Conservation (phyloP, 2,329 filamentous ascomycete genomes). For the Cercospora sesami region DNA sequence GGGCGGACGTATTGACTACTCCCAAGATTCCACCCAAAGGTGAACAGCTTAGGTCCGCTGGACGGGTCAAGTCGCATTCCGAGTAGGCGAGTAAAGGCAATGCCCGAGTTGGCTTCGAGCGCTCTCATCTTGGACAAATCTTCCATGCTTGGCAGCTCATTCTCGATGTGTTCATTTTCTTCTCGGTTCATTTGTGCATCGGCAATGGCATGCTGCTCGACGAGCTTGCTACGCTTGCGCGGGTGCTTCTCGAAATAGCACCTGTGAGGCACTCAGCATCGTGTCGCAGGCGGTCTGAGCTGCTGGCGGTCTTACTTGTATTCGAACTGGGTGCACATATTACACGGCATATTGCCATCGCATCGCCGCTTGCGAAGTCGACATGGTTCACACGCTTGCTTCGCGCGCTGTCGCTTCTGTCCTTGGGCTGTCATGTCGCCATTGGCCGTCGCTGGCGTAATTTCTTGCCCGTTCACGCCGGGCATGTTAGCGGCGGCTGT, state of each 20-base stretch:
- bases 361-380: conserved; percentile 59
- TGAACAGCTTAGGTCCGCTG: conserved; percentile 54
- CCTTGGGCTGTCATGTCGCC: conserved; percentile 14
- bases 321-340: conserved; percentile 55
- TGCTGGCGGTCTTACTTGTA: conserved; percentile 47
- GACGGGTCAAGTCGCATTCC: conserved; percentile 56
- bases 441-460: not conserved
- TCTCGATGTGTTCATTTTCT: conserved; percentile 24
- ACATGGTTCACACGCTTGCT: conserved; percentile 49
- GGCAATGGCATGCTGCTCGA: conserved; percentile 33
- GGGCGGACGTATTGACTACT: conserved; percentile 31
- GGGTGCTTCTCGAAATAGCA: conserved; percentile 37
- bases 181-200: conserved; percentile 22
- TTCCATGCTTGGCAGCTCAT: conserved; percentile 27
- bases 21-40: conserved; percentile 59
- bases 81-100: conserved; percentile 56
- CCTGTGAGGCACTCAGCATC: conserved; percentile 8
- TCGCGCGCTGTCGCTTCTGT: conserved; percentile 39
- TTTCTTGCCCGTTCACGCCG: conserved; percentile 3
- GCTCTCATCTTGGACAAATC: conserved; percentile 43
- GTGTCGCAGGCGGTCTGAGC: conserved; percentile 39
- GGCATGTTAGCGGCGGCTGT: not conserved
- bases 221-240: conserved; percentile 39
- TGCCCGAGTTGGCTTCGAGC: conserved; percentile 59
- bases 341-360: conserved; percentile 55